Evolutionary conservation across 2,329 filamentous ascomycete genomes (phyloP), one percentile per base, ranked within the genome.

Genomic region (Blastomyces gilchristii): DNA sequence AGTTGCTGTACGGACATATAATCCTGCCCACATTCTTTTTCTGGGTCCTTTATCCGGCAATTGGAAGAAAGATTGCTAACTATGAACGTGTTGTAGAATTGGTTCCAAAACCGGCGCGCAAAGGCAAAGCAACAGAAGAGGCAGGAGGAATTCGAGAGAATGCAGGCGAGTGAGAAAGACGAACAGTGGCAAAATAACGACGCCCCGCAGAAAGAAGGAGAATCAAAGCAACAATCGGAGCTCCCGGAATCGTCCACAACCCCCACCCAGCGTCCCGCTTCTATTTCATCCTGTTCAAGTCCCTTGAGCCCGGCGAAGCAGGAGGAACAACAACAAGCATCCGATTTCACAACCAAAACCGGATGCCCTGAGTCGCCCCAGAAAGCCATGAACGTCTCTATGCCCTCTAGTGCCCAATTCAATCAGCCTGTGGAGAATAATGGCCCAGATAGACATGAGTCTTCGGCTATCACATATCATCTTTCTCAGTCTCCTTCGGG

Each of bases 91-190:
- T 50, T 60, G 61, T 64, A 81, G 79, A 81, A 81, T 65, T 81
- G 79, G 79, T 81, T 81, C 68, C 79, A 81, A 66, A 81, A 81
- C 66, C 76, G 79, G 64, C 76, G 79, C 57, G 79, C 79, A 63
- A 81, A 81, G 67, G 79, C 79, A 59, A 81, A 81, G 68, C 79
- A 81, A 66, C 78, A 81, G 68, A 80, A 76, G 66, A 73, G 77
- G 63, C 78, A 80, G 66, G 77, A 78, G 68, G 79, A 80, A 68
- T 80, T 77, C 62, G 78, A 80, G 68, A 75, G 73, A 63, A 76
- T 77, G 71, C 77, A 78, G 64, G 68, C 67, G 12, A 64, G 65
- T 45, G 68, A 69, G 47, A 68, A 69, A 12, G 63, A 65, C 7
- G 66, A 65, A 47, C 62, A 75, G 63, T 70, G 70, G 58, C 73